These are phyloP conservation scores for Bimuria novae-zelandiae DNA, from an alignment of 2,329 filamentous ascomycete species.

Conservation along the genomic window DNA sequence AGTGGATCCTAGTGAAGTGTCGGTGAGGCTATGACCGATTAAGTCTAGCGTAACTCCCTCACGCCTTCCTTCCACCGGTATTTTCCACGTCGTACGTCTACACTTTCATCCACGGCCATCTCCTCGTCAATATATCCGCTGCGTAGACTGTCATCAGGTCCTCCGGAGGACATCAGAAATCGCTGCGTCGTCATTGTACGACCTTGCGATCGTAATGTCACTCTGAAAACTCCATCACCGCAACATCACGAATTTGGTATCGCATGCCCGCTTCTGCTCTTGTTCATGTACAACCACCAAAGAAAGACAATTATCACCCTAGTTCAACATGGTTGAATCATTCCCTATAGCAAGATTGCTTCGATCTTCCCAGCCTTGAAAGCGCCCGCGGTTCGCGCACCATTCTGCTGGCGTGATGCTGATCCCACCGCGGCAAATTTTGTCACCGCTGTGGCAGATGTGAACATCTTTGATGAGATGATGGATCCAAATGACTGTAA, in stretches of 20 bases:
- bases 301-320: background rate
- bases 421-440: conserved; percentile 38
- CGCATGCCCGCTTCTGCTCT: background rate
- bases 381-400: conserved; percentile 27
- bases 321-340: background rate
- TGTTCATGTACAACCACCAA: background rate
- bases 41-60: background rate
- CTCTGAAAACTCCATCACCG: too few relatives aligned
- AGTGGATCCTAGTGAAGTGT: background rate
- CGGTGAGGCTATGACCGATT: background rate
- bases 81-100: background rate
- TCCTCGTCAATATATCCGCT: too few relatives aligned
- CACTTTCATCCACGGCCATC: background rate
- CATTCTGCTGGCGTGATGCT: conserved; percentile 30
- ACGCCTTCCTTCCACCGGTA: background rate
- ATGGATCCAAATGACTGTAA: conserved; percentile 37
- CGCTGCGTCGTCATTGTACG: too few relatives aligned
- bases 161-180: too few relatives aligned
- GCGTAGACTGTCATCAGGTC: too few relatives aligned
- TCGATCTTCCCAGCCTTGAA: conserved; percentile 22
- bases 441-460: conserved; percentile 45
- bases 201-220: too few relatives aligned
- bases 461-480: conserved; percentile 33
- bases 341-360: background rate
- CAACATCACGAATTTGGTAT: background rate